A percentile compares a stretch with the other conserved stretches of the same genome.
phyloP scores from a whole-genome alignment of 2,329 filamentous ascomycete genomes.

The Epichloe typhina region DNA sequence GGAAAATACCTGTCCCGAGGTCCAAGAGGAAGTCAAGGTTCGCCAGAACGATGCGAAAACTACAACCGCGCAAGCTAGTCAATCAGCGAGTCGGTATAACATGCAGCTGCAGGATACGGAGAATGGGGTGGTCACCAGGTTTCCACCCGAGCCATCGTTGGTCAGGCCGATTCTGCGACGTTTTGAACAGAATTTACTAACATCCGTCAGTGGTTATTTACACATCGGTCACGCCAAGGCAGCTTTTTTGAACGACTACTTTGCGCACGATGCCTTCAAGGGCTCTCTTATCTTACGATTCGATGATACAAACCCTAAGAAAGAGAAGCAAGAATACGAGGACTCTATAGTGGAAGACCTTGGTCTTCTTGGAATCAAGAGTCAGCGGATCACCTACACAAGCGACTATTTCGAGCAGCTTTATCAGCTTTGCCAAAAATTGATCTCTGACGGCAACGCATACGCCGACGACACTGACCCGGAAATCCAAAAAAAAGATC shows the following conservation, averaged over 20 bases:
- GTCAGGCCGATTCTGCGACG: not conserved
- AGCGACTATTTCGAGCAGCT: slow-evolving; percentile 83
- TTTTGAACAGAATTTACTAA: not conserved
- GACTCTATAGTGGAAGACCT: slow-evolving; percentile 81
- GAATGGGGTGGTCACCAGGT: slow-evolving; percentile 71
- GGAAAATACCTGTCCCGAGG: not conserved
- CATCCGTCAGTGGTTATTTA: slow-evolving; percentile 47
- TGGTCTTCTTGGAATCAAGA: slow-evolving; percentile 68
- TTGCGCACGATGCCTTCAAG: slow-evolving; percentile 78
- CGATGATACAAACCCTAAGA: slow-evolving; percentile 86
- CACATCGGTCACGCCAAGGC: slow-evolving; percentile 88
- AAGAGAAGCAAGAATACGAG: slow-evolving; percentile 85
- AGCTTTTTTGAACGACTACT: slow-evolving; percentile 78
- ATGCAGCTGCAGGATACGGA: slow-evolving; percentile 67
- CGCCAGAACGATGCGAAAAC: not conserved
- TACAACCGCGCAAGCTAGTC: not conserved
- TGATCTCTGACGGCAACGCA: slow-evolving; percentile 70
- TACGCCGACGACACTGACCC: slow-evolving; percentile 83
- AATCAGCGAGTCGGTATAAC: slow-evolving; percentile 39
- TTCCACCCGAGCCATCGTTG: slow-evolving; percentile 69
- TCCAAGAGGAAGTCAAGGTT: not conserved
- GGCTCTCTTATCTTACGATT: slow-evolving; percentile 76
- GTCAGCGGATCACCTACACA: slow-evolving; percentile 69
- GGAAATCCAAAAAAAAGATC: slow-evolving; percentile 68
- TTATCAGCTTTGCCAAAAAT: slow-evolving; percentile 61